phyloP scores from a whole-genome alignment of 441 rosid genomes.

The Metrosideros polymorpha region DNA sequence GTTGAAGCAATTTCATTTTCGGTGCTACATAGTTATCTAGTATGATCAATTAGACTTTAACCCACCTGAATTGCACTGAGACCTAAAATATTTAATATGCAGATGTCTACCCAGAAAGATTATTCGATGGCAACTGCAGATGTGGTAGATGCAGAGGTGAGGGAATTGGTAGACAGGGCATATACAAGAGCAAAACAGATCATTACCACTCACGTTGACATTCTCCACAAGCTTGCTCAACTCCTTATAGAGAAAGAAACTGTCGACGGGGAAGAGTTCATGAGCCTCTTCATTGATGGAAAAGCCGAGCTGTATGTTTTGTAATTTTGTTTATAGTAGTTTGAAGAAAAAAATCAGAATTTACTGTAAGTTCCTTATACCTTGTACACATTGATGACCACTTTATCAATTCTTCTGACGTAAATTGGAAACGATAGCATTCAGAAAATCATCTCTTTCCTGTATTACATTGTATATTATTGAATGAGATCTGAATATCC shows the following conservation, averaged over 20 bases:
- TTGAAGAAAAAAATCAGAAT: not conserved
- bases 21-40: not conserved
- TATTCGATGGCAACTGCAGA: constrained; percentile 98
- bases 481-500: not conserved
- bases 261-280: constrained; percentile 94
- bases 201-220: constrained; percentile 68
- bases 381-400: not conserved
- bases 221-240: constrained; percentile 81
- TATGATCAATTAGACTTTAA: not conserved
- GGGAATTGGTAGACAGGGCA: constrained; percentile 76
- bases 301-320: constrained; percentile 73
- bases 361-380: not conserved
- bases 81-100: constrained; percentile 5
- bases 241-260: constrained; percentile 89
- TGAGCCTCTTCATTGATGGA: constrained; percentile 95
- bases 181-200: constrained; percentile 65
- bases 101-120: constrained; percentile 96
- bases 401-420: not conserved
- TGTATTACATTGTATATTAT: not conserved
- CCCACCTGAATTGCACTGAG: not conserved
- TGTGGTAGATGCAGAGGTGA: constrained; percentile 76
- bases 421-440: not conserved
- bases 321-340: constrained; percentile 5
- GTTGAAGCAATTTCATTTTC: not conserved
- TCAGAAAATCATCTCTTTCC: not conserved